These are phyloP conservation scores for Cercospora canescens DNA, from an alignment of 2,329 filamentous ascomycete genomes.

Conservation along the genomic window DNA sequence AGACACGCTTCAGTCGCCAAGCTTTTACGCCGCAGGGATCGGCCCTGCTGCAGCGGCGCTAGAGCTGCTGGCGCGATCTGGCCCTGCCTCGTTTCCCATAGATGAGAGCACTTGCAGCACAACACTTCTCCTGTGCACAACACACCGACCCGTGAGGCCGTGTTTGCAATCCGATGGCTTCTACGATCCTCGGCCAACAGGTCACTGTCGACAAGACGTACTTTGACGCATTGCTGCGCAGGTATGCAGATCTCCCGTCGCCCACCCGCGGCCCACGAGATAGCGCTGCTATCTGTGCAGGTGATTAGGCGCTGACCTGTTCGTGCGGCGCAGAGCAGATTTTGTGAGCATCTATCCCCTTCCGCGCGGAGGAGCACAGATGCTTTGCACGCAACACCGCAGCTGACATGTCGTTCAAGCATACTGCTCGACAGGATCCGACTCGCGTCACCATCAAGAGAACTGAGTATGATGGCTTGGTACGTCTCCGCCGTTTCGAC, in stretches of 20 bases:
- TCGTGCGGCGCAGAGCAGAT: conserved; percentile 29
- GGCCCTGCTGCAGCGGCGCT: not conserved
- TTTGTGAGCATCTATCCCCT: conserved; percentile 25
- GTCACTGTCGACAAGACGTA: conserved; percentile 62
- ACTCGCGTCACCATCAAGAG: conserved; percentile 56
- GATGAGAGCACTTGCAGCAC: not conserved
- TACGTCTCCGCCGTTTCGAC: conserved; percentile 35
- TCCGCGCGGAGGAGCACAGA: not conserved
- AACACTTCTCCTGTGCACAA: not conserved
- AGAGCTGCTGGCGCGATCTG: not conserved
- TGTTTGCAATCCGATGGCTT: conserved; percentile 7
- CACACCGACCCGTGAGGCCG: not conserved
- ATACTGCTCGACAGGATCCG: conserved; percentile 27
- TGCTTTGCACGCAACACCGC: not conserved
- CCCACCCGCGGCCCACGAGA: not conserved
- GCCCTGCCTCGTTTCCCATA: not conserved
- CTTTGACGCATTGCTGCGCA: conserved; percentile 62
- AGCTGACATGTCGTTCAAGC: conserved; percentile 27
- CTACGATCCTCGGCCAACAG: conserved; percentile 17
- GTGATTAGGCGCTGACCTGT: conserved; percentile 22
- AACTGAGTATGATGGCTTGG: conserved; percentile 62
- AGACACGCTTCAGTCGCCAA: not conserved
- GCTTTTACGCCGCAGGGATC: not conserved
- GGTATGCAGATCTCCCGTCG: conserved; percentile 50
- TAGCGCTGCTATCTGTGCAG: conserved; percentile 10